These are phyloP conservation scores for Aureobasidium sp. DNA, from an alignment of 2,329 filamentous ascomycete genomes.

Conservation along the genomic window DNA sequence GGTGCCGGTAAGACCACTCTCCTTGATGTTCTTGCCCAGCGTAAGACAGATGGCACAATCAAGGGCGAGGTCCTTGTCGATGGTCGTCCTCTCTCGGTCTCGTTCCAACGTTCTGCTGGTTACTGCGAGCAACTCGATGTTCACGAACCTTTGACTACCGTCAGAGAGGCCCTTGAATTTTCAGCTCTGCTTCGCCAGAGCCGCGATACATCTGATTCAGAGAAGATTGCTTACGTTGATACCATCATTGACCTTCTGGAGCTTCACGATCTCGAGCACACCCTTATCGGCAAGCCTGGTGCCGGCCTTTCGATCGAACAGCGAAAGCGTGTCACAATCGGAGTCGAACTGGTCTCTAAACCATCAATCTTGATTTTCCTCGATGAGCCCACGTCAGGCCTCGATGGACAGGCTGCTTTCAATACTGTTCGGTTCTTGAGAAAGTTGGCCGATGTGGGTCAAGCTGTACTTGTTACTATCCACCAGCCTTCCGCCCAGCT, in stretches of 20 bases:
- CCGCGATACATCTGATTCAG: constrained; percentile 45
- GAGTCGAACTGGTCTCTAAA: constrained; percentile 48
- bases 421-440: constrained; percentile 57
- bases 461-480: constrained; percentile 61
- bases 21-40: constrained; percentile 33
- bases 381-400: constrained; percentile 46
- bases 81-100: constrained; percentile 29
- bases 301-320: constrained; percentile 48
- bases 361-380: constrained; percentile 55
- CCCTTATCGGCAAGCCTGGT: constrained; percentile 52
- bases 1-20: constrained; percentile 42
- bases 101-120: constrained; percentile 46
- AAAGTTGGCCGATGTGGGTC: constrained; percentile 57
- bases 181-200: constrained; percentile 57
- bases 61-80: constrained; percentile 38
- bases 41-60: constrained; percentile 37
- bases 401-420: constrained; percentile 62
- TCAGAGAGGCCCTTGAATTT: constrained; percentile 58
- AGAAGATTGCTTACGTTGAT: constrained; percentile 62
- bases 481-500: constrained; percentile 61
- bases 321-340: constrained; percentile 48
- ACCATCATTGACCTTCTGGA: constrained; percentile 55
- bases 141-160: constrained; percentile 57
- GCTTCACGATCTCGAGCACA: constrained; percentile 58
- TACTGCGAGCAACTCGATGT: constrained; percentile 58